A percentile compares a stretch with the other conserved stretches of the same genome.
phyloP scores from a whole-genome alignment of 1,284 basidiomycete genomes.

The Sutorius eximius region DNA sequence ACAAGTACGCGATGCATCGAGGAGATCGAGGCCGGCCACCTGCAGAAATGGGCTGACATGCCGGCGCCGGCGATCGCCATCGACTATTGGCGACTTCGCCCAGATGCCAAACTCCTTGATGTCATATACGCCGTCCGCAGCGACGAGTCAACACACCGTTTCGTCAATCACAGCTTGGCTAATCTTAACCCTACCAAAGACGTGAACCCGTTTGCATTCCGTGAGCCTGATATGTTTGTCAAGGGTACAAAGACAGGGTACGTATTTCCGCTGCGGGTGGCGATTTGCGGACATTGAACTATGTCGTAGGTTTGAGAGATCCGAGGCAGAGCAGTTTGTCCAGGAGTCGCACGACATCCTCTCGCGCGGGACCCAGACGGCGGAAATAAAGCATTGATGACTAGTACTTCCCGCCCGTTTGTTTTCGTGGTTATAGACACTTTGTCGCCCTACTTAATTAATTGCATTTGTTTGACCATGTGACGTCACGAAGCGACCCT shows the following conservation, averaged over 20 bases:
- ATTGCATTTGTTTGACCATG: conserved; percentile 1
- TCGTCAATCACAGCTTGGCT: conserved; percentile 90
- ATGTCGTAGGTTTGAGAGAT: conserved; percentile 64
- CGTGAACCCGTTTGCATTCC: conserved; percentile 88
- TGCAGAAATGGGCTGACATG: conserved; percentile 79
- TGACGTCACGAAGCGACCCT: conserved; percentile 26
- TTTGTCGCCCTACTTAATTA: neutral
- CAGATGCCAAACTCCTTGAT: conserved; percentile 79
- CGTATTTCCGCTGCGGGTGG: conserved; percentile 30
- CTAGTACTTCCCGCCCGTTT: neutral
- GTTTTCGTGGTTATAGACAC: too few species aligned
- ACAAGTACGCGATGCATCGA: conserved; percentile 75
- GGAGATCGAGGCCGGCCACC: conserved; percentile 81
- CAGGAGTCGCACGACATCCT: conserved; percentile 54
- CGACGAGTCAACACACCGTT: conserved; percentile 91
- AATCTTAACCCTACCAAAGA: conserved; percentile 77
- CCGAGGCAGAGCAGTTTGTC: conserved; percentile 70
- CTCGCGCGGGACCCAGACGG: conserved; percentile 17
- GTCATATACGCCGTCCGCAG: conserved; percentile 89
- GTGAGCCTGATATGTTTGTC: conserved; percentile 83
- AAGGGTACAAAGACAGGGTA: conserved; percentile 78
- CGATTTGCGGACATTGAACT: conserved; percentile 16
- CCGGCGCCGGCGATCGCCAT: conserved; percentile 89
- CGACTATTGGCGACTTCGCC: conserved; percentile 87
- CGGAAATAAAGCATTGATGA: conserved; percentile 32